Evolutionary conservation across 108 stramenopile genomes (phyloP), one percentile per base, ranked within the genome.

Genomic region (Stephanodiscus triporus): DNA sequence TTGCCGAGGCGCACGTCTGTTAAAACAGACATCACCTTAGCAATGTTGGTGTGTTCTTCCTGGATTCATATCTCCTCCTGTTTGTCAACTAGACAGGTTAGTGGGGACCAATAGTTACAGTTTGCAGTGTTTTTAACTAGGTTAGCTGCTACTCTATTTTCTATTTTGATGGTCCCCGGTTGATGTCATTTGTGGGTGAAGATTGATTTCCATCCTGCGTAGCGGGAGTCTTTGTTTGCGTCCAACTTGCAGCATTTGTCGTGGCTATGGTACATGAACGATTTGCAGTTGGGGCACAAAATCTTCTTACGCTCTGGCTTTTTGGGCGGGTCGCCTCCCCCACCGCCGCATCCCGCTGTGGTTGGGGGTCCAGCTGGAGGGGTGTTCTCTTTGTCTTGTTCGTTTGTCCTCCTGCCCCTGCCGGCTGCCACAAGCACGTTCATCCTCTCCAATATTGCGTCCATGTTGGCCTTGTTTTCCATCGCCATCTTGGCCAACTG

Each of bases 131-230:
- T 4, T 42, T 42, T 42, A 4, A 9, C 40, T 42, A 42, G 9
- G 40, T 42, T 42, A 42, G 4, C 40, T 42, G 40, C 40, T 42
- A 42, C 40, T 9, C 11, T 13, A 4, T 9, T 13, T 42, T 55
- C 30, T 57, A 57, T 23, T 57, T 19, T n/a, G n/a, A n/a, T 57
- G 22, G 56, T 57, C 56, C 56, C 56, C 56, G 56, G 56, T 57
- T 20, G 20, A 19, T 57, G 56, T 57, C 56, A 57, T 23, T 19
- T 16, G 14, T 13, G 14, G 4, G 40, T 9, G 4, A 9, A 9
- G 9, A 42, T 9, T 9, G 51, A 53, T 10, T 53, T 53, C 51
- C 51, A 53, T 22, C 51, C 24, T 1, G 20, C 24, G 6, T 19
- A 53, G 4, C 51, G 2, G 13, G 7, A 20, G 20, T 53, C 51